Conservation (phyloP, 768 basidiomycete species). For the Lyophyllum decastes region DNA sequence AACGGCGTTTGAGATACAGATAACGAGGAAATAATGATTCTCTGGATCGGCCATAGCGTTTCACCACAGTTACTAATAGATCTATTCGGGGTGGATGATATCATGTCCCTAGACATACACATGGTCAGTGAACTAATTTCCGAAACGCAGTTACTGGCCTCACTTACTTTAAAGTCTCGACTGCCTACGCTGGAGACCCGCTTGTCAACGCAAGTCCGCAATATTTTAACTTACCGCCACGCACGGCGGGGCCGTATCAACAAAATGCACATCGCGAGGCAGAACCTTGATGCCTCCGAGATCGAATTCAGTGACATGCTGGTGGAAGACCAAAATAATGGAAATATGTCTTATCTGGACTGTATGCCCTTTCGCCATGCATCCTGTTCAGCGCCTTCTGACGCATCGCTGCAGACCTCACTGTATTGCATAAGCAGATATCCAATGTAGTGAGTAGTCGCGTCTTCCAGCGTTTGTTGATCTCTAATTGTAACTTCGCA, state of each 20-base stretch:
- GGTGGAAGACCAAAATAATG: constrained; percentile 96
- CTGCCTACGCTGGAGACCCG: constrained; percentile 73
- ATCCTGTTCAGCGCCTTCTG: neutral
- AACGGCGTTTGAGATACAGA: constrained; percentile 42
- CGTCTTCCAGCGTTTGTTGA: neutral
- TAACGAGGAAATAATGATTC: constrained; percentile 83
- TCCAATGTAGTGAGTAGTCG: constrained; percentile 40
- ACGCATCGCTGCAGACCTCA: constrained; percentile 37
- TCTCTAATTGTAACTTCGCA: constrained; percentile 15
- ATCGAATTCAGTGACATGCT: constrained; percentile 98
- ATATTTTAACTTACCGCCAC: constrained; percentile 75
- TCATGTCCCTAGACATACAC: constrained; percentile 64
- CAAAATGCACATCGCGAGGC: constrained; percentile 79
- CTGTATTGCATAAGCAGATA: constrained; percentile 52
- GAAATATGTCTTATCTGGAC: constrained; percentile 88
- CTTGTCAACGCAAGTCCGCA: constrained; percentile 82
- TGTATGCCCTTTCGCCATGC: constrained; percentile 50
- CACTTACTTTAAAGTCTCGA: constrained; percentile 44
- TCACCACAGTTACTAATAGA: constrained; percentile 84
- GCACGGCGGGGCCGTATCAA: constrained; percentile 50
- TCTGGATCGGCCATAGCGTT: constrained; percentile 87
- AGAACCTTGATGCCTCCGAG: constrained; percentile 91
- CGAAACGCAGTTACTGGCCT: constrained; percentile 1
- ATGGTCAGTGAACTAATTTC: constrained; percentile 51
- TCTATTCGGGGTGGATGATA: constrained; percentile 82